Conservation (phyloP, 345 rosid species). For the Lepidium didymum region DNA sequence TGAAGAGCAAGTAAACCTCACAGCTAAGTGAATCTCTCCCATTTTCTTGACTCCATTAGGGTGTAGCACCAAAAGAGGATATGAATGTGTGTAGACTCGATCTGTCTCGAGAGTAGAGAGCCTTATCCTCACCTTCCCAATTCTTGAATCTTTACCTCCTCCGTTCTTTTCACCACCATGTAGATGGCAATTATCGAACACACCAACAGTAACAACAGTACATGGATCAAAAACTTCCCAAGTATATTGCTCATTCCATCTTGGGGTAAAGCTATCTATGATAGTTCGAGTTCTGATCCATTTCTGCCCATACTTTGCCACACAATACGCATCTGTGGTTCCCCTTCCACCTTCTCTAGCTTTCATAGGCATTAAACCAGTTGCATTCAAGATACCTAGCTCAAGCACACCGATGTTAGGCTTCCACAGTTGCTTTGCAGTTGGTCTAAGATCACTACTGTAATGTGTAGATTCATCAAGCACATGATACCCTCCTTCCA, state of each 20-base stretch:
- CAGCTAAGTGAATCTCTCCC: conserved; percentile 86
- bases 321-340: conserved; percentile 88
- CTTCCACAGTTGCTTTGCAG: conserved; percentile 88
- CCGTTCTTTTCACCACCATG: conserved; percentile 26
- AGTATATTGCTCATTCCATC: conserved; percentile 93
- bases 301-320: conserved; percentile 92
- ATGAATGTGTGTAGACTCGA: conserved; percentile 81
- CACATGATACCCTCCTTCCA: conserved; percentile 97
- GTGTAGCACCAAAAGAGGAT: conserved; percentile 74
- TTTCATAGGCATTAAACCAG: conserved; percentile 78
- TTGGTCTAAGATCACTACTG: conserved; percentile 86
- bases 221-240: conserved; percentile 93
- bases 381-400: conserved; percentile 52
- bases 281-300: conserved; percentile 93
- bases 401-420: conserved; percentile 49
- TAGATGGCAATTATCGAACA: conserved; percentile 72
- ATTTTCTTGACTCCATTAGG: conserved; percentile 77
- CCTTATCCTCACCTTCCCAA: conserved; percentile 85
- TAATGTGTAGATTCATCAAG: conserved; percentile 90
- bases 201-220: conserved; percentile 83
- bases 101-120: conserved; percentile 86
- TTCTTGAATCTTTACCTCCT: conserved; percentile 50
- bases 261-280: conserved; percentile 65
- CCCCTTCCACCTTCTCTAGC: conserved; percentile 67
- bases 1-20: conserved; percentile 66